Conservation (phyloP, 106 monocot species). For the Acanthochlamys bracteata region DNA sequence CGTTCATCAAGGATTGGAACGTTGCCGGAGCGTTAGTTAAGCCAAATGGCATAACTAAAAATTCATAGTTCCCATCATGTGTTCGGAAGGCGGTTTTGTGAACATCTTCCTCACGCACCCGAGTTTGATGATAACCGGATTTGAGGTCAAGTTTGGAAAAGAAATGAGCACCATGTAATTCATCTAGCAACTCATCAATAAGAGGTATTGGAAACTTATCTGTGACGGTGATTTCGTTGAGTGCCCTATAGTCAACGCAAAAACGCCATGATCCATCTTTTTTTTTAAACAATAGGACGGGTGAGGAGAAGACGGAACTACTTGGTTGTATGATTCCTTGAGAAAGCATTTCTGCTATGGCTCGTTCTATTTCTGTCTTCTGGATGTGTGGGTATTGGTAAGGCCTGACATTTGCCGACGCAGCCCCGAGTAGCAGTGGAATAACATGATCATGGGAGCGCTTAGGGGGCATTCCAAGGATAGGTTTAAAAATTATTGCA, state of each 20-base stretch:
- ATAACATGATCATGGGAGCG: too few species aligned
- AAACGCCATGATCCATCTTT: background rate
- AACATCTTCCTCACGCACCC: background rate
- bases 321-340: background rate
- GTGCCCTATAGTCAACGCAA: background rate
- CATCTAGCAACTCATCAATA: background rate
- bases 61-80: background rate
- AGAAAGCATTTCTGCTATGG: too few species aligned
- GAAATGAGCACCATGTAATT: background rate
- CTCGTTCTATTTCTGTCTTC: too few species aligned
- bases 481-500: too few species aligned
- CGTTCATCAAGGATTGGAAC: background rate
- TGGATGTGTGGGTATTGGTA: too few species aligned
- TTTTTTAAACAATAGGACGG: background rate
- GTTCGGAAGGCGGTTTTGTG: background rate
- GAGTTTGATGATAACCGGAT: background rate
- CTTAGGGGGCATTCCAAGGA: too few species aligned
- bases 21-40: background rate
- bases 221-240: background rate
- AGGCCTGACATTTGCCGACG: too few species aligned
- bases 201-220: background rate
- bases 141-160: background rate
- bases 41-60: background rate
- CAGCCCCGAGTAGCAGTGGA: too few species aligned
- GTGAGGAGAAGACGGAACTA: background rate